Evolutionary conservation across 495 filamentous ascomycete genomes (phyloP).

Genomic region (Aspergillus nanangensis): DNA sequence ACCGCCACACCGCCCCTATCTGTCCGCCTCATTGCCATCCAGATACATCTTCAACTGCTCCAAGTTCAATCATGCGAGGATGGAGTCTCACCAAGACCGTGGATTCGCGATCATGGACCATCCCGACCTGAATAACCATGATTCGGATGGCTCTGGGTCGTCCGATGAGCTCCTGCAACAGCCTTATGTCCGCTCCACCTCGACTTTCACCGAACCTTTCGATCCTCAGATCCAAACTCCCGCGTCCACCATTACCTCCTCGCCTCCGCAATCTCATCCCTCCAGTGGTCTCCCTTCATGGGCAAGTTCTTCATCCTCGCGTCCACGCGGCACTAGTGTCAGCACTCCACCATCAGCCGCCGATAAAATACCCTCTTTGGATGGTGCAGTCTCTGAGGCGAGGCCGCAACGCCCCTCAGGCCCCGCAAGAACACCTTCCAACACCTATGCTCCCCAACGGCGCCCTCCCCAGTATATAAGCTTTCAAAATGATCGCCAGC

Average conservation of each 20-base stretch:
- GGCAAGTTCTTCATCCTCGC: slow-evolving; percentile 30
- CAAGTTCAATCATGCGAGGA: slow-evolving; percentile 10
- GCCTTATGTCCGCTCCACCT: slow-evolving; percentile 39
- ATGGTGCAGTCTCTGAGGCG: slow-evolving; percentile 22
- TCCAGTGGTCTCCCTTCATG: slow-evolving; percentile 36
- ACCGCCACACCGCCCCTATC: slow-evolving; percentile 20
- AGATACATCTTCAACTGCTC: slow-evolving; percentile 8
- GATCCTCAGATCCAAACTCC: slow-evolving; percentile 36
- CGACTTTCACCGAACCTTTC: slow-evolving; percentile 33
- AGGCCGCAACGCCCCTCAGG: slow-evolving; percentile 54
- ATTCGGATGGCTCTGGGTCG: slow-evolving; percentile 61
- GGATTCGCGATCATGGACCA: slow-evolving; percentile 46
- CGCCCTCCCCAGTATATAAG: slow-evolving; percentile 60
- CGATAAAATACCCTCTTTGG: slow-evolving; percentile 24
- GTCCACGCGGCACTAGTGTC: slow-evolving; percentile 40
- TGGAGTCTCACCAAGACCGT: slow-evolving; percentile 20
- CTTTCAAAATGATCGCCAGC: slow-evolving; percentile 44
- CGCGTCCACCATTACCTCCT: slow-evolving; percentile 38
- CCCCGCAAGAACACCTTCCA: slow-evolving; percentile 63
- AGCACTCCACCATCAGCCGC: slow-evolving; percentile 25
- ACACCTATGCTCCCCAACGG: slow-evolving; percentile 72
- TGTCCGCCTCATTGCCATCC: slow-evolving; percentile 6
- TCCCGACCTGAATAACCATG: slow-evolving; percentile 49
- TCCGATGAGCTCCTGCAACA: slow-evolving; percentile 53
- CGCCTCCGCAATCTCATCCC: slow-evolving; percentile 38